Base-by-base conservation (phyloP, 2,329 filamentous ascomycete species). In the Colletotrichum lupini region DNA sequence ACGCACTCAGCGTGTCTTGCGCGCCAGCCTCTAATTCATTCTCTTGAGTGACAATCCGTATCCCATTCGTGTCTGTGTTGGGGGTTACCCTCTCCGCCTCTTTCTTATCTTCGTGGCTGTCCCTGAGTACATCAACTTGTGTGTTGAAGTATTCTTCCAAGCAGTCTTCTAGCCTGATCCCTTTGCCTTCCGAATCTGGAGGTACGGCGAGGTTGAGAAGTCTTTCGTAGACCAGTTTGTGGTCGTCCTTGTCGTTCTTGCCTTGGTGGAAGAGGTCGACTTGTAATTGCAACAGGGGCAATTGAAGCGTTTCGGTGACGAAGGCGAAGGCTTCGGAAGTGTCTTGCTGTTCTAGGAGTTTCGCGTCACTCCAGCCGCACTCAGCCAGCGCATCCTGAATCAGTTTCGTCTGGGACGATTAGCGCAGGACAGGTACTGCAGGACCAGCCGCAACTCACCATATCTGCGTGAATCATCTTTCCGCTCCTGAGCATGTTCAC, bases 71-170 rank as follows among this genome's bases (percentile, higher is more conserved):
- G 30, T 78, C 7, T 42, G 37, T 78, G n/a, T 76, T 73, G 26
- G 81, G 72, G 16, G 72, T 76, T 11, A 79, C 78, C 6, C 74
- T 75, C 14, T 77, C 77, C 6, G 74, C 60, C 71, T 84, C 82
- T 78, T 83, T 85, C 77, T 89, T 88, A 75, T 91, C 87, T 66
- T 89, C 88, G 37, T 87, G 82, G 66, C 87, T 89, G 70, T 96
- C 93, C 65, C 96, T 89, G 76, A 93, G 92, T 3, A 99, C 95
- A 78, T 98, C 95, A 66, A 99, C 95, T 68, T 92, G 90, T 70
- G 95, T 95, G 82, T 98, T 98, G 87, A 98, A 98, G 79, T 98
- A 98, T 66, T 93, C 92, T 80, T 98, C 95, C 22, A 99, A 84
- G 77, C 96, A 98, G 76, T 97, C 94, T 82, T 98, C 97, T 24